Conservation (phyloP, 257 asterid species). For the Solanum peruvianum region DNA sequence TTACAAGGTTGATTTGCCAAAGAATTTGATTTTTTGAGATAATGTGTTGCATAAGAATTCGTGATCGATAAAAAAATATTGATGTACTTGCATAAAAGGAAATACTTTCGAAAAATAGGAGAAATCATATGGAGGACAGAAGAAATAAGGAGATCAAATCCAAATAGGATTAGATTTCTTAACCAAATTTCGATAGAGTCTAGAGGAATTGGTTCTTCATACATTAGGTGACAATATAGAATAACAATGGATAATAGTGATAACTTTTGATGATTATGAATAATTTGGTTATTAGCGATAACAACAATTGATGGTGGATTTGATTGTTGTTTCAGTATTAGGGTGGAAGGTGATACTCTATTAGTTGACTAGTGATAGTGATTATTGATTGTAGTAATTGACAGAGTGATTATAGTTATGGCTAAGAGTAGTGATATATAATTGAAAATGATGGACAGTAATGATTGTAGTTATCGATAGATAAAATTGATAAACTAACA, state of each 20-base stretch:
- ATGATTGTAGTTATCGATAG: no score
- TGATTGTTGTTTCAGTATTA: no score
- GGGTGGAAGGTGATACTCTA: neutral
- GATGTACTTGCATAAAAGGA: neutral
- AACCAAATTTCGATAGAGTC: no score
- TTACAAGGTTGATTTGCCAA: neutral
- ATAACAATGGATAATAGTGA: neutral
- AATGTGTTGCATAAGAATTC: neutral
- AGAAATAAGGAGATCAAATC: neutral
- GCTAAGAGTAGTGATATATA: neutral
- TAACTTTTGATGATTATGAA: neutral
- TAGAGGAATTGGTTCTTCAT: neutral
- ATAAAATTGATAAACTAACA: neutral
- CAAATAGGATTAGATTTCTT: neutral
- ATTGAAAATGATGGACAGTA: neutral
- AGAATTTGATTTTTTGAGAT: neutral
- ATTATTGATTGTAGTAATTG: neutral
- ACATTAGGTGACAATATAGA: neutral
- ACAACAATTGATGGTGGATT: neutral
- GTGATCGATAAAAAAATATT: neutral
- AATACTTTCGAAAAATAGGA: neutral
- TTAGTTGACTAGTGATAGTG: fast-evolving
- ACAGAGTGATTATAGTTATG: neutral
- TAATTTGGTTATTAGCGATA: neutral
- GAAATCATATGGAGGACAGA: neutral